Evolutionary conservation across 768 basidiomycete genomes (phyloP).

Genomic region (Candolleomyces aberdarensis): DNA sequence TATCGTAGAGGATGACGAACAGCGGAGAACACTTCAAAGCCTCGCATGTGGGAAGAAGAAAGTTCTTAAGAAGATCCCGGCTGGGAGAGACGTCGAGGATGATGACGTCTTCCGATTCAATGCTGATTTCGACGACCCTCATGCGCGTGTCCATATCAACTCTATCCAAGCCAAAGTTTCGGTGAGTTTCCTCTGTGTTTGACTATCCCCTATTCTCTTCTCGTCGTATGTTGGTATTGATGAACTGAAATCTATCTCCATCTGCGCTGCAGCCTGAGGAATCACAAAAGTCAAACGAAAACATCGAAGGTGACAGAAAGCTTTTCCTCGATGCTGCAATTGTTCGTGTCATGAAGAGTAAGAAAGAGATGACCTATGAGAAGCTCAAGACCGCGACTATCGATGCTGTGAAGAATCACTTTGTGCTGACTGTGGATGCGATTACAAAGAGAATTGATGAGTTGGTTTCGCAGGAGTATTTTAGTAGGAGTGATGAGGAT

Average conservation of each 20-base stretch:
- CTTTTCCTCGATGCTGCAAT: slow-evolving; percentile 91
- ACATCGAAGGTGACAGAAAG: slow-evolving; percentile 85
- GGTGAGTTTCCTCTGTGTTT: slow-evolving; percentile 40
- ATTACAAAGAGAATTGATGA: slow-evolving; percentile 85
- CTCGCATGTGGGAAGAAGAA: slow-evolving; percentile 89
- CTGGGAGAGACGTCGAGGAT: slow-evolving; percentile 73
- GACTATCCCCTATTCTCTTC: too few relatives aligned
- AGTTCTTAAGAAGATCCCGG: slow-evolving; percentile 78
- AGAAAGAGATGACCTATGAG: slow-evolving; percentile 79
- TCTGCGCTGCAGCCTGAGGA: slow-evolving; percentile 70
- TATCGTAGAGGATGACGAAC: slow-evolving; percentile 60
- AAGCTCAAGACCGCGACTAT: slow-evolving; percentile 81
- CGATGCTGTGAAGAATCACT: slow-evolving; percentile 84
- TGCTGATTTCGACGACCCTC: slow-evolving; percentile 73
- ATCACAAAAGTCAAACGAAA: slow-evolving; percentile 71
- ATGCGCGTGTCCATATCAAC: slow-evolving; percentile 85
- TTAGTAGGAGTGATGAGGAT: slow-evolving; percentile 73
- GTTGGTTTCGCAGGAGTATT: slow-evolving; percentile 83
- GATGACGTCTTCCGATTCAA: slow-evolving; percentile 82
- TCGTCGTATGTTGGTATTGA: not conserved
- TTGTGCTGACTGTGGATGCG: slow-evolving; percentile 76
- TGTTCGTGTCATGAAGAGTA: slow-evolving; percentile 93
- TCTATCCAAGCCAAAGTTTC: slow-evolving; percentile 94
- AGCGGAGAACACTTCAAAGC: slow-evolving; percentile 86
- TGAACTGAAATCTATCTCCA: slow-evolving; percentile 2